Conservation (phyloP, 768 basidiomycete species). For the Lactifluus pinguis region DNA sequence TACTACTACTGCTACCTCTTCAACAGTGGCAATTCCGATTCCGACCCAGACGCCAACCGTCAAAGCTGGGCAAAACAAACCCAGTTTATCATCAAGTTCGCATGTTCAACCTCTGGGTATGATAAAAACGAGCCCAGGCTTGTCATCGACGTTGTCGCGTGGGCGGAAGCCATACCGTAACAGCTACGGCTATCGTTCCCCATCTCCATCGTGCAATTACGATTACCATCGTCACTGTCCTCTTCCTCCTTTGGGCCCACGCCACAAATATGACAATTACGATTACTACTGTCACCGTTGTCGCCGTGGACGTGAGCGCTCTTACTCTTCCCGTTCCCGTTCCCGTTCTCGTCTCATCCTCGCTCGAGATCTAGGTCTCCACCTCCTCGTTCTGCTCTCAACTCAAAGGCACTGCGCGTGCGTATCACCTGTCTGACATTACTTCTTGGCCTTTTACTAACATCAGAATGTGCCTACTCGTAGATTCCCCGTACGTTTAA, state of each 20-base stretch:
- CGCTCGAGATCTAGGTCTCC: background rate
- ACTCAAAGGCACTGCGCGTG: background rate
- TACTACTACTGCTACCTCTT: too few species aligned
- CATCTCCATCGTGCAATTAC: background rate
- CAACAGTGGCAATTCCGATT: background rate
- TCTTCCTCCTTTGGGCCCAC: background rate
- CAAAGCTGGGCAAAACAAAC: background rate
- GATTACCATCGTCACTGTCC: background rate
- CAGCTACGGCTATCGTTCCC: background rate
- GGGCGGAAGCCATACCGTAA: background rate
- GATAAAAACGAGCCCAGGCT: background rate
- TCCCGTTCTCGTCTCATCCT: background rate
- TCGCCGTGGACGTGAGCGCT: background rate
- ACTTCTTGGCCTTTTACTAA: background rate
- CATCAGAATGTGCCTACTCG: background rate
- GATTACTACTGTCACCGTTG: background rate
- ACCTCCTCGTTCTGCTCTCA: background rate
- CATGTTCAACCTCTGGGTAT: background rate
- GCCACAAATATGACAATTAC: background rate
- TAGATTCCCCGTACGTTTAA: constrained; percentile 48
- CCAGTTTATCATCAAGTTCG: too few species aligned
- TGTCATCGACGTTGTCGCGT: too few species aligned
- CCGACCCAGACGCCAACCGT: background rate
- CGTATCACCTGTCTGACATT: background rate
- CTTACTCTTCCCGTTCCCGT: background rate